Conservation (phyloP, 2,329 filamentous ascomycete genomes). For the Hypoxylon rubiginosum region DNA sequence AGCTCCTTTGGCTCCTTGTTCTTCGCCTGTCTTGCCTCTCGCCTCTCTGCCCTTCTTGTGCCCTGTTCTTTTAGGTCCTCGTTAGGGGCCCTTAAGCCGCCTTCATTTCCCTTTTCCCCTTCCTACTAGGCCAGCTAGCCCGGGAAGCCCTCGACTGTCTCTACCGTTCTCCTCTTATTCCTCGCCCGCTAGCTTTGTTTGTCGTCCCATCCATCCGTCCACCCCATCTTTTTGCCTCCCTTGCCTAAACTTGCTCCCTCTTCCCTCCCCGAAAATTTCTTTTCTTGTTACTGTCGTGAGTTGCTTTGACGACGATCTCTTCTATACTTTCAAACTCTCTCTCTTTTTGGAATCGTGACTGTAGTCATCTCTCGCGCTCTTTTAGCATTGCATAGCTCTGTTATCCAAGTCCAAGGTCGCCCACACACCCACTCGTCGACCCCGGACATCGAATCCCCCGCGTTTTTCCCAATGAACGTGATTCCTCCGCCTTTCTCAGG, state of each 20-base stretch:
- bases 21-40: background rate
- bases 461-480: slow-evolving; percentile 42
- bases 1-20: background rate
- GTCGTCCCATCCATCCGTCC: slow-evolving; percentile 37
- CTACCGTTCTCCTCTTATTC: slow-evolving; percentile 3
- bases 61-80: slow-evolving; percentile 19
- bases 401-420: slow-evolving; percentile 20
- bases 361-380: slow-evolving; percentile 29
- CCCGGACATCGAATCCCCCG: slow-evolving; percentile 40
- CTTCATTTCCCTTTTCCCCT: slow-evolving; percentile 37
- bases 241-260: slow-evolving; percentile 25
- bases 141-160: slow-evolving; percentile 24
- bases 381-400: slow-evolving; percentile 9
- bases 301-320: slow-evolving; percentile 32
- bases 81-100: slow-evolving; percentile 8
- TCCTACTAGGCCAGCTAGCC: slow-evolving; percentile 37
- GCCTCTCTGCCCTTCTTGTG: slow-evolving; percentile 18
- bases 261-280: slow-evolving; percentile 23
- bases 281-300: slow-evolving; percentile 27
- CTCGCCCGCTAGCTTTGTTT: slow-evolving; percentile 22
- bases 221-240: slow-evolving; percentile 40
- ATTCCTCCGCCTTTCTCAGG: slow-evolving; percentile 52
- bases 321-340: slow-evolving; percentile 16
- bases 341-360: slow-evolving; percentile 33
- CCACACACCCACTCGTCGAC: slow-evolving; percentile 30